Evolutionary conservation across 495 filamentous ascomycete species (phyloP).

Genomic region (Rhizodiscina lignyota): DNA sequence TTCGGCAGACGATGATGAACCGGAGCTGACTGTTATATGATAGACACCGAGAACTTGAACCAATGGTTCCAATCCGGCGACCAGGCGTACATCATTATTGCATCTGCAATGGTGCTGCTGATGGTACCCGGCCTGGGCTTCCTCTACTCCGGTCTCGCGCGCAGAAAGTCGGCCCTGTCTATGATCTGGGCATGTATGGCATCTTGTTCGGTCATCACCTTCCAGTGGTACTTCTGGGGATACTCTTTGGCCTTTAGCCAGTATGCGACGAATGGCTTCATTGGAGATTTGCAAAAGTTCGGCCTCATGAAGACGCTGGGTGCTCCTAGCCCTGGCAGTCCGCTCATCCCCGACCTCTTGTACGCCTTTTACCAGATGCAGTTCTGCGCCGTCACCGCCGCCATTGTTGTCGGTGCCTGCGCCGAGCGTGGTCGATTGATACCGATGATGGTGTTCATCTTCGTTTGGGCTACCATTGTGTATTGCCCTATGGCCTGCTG

Average conservation of each 20-base stretch:
- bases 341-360: conserved; percentile 44
- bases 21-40: conserved; percentile 4
- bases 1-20: background rate
- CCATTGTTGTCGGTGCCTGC: conserved; percentile 81
- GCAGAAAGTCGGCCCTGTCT: conserved; percentile 47
- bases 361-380: conserved; percentile 60
- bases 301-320: conserved; percentile 48
- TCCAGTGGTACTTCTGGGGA: conserved; percentile 66
- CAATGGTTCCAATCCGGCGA: conserved; percentile 69
- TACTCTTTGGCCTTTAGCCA: conserved; percentile 55
- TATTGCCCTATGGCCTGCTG: conserved; percentile 95
- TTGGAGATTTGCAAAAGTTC: conserved; percentile 48
- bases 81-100: conserved; percentile 77
- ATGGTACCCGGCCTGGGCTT: conserved; percentile 70
- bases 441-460: conserved; percentile 88
- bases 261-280: conserved; percentile 46
- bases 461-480: conserved; percentile 91
- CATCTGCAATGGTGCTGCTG: conserved; percentile 86
- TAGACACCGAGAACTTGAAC: conserved; percentile 64
- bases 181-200: conserved; percentile 59
- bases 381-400: conserved; percentile 87
- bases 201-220: conserved; percentile 46
- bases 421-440: conserved; percentile 89
- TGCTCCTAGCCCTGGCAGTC: conserved; percentile 44
- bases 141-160: conserved; percentile 47